Percentiles rank a stretch among this genome's conserved stretches.
These are phyloP conservation scores for Epichloe uncinata DNA, from an alignment of 2,329 filamentous ascomycete species.

Conservation along the genomic window DNA sequence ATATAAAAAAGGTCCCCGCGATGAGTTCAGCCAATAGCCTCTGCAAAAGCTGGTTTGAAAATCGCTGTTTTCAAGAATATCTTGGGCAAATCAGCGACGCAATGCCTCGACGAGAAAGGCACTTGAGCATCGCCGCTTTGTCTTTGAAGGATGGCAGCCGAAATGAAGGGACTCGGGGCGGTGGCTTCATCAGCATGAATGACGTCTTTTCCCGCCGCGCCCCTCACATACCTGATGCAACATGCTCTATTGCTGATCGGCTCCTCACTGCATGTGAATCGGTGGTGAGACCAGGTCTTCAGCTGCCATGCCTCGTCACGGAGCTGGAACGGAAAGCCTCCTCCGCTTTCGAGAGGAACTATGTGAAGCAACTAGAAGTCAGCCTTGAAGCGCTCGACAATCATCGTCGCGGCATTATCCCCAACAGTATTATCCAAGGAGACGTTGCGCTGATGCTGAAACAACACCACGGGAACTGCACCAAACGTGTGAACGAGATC, in stretches of 20 bases:
- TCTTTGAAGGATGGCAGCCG: not conserved
- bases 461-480: slow-evolving; percentile 1
- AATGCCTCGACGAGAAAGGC: not conserved
- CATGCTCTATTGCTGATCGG: not conserved
- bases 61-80: not conserved
- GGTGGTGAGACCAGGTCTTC: not conserved
- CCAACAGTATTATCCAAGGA: not conserved
- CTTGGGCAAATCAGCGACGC: not conserved
- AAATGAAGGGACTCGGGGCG: not conserved
- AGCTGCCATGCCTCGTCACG: not conserved
- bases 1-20: slow-evolving; percentile 4
- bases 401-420: not conserved
- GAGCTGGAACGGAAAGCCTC: not conserved
- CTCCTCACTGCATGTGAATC: not conserved
- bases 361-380: not conserved
- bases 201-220: not conserved
- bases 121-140: not conserved
- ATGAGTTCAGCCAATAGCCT: slow-evolving; percentile 5
- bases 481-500: not conserved
- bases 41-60: slow-evolving; percentile 1
- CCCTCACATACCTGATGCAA: not conserved
- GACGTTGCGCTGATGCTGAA: not conserved
- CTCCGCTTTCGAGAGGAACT: not conserved
- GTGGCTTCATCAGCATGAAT: not conserved
- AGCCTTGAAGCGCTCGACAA: slow-evolving; percentile 1